A percentile compares a stretch with the other conserved stretches of the same genome.
Conservation (phyloP, 768 basidiomycete genomes). For the Lactarius hatsudake region DNA sequence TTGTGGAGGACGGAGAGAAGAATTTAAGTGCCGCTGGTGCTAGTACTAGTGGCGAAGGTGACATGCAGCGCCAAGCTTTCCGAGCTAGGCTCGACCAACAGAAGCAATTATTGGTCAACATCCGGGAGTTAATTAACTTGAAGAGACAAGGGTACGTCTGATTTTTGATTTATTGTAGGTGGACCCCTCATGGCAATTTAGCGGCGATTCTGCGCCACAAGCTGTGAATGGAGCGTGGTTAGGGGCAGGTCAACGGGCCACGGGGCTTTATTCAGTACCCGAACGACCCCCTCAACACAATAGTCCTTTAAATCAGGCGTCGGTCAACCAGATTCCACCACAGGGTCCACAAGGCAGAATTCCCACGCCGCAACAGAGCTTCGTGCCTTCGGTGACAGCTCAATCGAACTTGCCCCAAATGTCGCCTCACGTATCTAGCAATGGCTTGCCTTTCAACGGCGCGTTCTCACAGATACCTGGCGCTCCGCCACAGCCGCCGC, state of each 20-base stretch:
- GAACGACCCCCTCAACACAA: slow-evolving; percentile 17
- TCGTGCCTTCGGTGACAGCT: background rate
- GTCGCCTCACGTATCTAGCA: slow-evolving; percentile 9
- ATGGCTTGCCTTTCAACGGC: slow-evolving; percentile 1
- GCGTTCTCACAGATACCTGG: background rate
- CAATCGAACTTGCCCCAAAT: slow-evolving; percentile 21
- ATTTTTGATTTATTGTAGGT: background rate
- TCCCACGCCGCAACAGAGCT: slow-evolving; percentile 19
- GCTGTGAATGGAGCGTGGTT: slow-evolving; percentile 7
- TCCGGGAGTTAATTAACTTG: slow-evolving; percentile 2
- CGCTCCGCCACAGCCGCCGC: slow-evolving; percentile 12
- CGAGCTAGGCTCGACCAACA: slow-evolving; percentile 1
- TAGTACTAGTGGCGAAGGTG: slow-evolving; percentile 1
- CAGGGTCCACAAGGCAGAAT: slow-evolving; percentile 16
- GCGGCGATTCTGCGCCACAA: slow-evolving; percentile 18
- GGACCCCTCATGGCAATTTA: slow-evolving; percentile 1
- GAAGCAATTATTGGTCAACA: slow-evolving; percentile 1
- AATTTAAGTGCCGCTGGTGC: background rate
- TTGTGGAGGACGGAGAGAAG: slow-evolving; percentile 12
- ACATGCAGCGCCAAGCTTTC: slow-evolving; percentile 8
- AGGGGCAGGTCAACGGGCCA: slow-evolving; percentile 6
- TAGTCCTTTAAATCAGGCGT: slow-evolving; percentile 17
- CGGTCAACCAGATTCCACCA: slow-evolving; percentile 11
- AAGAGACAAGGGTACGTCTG: slow-evolving; percentile 13
- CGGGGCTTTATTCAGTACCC: slow-evolving; percentile 7